Evolutionary conservation across 495 filamentous ascomycete genomes (phyloP), one percentile per base, ranked within the genome.

Genomic region (Hapsidospora chrysogenum): DNA sequence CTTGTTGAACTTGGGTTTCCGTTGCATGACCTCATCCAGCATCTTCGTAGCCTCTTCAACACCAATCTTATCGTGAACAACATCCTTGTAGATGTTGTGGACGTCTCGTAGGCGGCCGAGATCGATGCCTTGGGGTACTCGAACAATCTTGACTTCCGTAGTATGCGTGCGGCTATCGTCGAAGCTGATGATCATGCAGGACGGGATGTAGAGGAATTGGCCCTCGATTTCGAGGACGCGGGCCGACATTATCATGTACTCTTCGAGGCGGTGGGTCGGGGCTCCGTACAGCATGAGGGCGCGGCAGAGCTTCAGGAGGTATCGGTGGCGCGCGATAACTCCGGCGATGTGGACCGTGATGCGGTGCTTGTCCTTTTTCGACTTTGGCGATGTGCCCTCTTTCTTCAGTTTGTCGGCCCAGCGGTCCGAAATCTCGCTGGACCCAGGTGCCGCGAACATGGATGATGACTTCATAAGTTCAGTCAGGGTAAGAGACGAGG

Each of bases 181-280:
- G 48, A 96, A 95, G 3, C 83, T 85, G 39, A 93, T 78, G 41
- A 96, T 81, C 87, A 95, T 96, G 46, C 82, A 92, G 14, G 83
- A 83, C 2, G 87, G 87, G 16, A 94, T 75, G 49, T 94, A 95
- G 28, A 94, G 57, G 46, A 92, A 95, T 40, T 92, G 85, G 28
- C 76, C 81, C 40, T 93, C 80, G 31, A 95, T 85, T 52, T 87
- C 79, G 29, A 96, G 67, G 3, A 92, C 81, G 2, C 82, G 70
- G 17, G 86, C 76, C 10, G 81, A 82, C 84, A 86, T 92, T 36
- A 67, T 75, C 78, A 96, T 80, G 47, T 93, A 93, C 44, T 67
- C 66, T 49, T 85, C 80, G 13, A 85, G 51, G 8, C 80, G 66
- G 45, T 85, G 80, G 0, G 80, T 84, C 5, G 80, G 80, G 1